Conservation (phyloP, 495 filamentous ascomycete genomes). For the Lasiosphaeria miniovina region DNA sequence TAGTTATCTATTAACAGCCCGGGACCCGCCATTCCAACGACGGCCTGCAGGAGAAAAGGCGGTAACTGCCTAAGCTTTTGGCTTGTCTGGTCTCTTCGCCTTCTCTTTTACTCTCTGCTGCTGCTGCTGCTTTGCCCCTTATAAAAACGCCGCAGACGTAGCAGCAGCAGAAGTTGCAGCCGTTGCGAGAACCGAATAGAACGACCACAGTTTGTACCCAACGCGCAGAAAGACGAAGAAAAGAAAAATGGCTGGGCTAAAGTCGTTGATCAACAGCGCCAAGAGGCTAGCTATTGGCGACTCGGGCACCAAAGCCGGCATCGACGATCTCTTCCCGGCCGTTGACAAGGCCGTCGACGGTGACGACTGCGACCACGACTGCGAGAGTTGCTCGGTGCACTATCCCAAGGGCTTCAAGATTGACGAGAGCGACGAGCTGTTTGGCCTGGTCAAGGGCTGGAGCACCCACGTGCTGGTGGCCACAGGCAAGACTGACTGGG, state of each 20-base stretch:
- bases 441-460: conserved; percentile 86
- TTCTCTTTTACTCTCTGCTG: background rate
- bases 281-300: conserved; percentile 56
- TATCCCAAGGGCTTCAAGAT: conserved; percentile 71
- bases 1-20: background rate
- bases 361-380: conserved; percentile 87
- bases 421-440: conserved; percentile 75
- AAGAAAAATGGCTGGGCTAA: conserved; percentile 24
- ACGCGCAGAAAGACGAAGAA: background rate
- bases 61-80: no score
- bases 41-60: no score
- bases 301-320: conserved; percentile 64
- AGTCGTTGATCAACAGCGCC: conserved; percentile 43
- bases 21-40: no score
- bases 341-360: conserved; percentile 73
- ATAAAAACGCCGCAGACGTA: background rate
- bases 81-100: no score
- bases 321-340: conserved; percentile 58
- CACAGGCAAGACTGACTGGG: conserved; percentile 94
- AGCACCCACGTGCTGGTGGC: conserved; percentile 86
- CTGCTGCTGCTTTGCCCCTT: background rate
- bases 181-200: no score
- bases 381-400: conserved; percentile 72
- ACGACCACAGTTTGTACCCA: no score
- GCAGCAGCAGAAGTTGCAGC: background rate